A percentile compares a stretch with the other conserved stretches of the same genome.
Conservation (phyloP, 768 basidiomycete genomes). For the Leccinum olivaceopallidum region DNA sequence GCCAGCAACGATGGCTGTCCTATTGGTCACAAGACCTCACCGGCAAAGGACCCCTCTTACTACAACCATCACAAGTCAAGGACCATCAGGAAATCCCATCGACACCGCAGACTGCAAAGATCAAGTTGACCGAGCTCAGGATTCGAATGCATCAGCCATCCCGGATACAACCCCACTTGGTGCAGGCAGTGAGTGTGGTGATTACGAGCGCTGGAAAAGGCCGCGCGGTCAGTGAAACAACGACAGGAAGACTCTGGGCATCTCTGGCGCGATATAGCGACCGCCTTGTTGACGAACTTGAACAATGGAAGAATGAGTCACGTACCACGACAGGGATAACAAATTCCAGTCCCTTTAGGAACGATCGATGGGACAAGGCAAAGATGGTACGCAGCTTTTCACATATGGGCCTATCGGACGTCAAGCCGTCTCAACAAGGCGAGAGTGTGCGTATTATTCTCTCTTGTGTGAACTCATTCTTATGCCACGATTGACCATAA, state of each 20-base stretch:
- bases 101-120: constrained; percentile 37
- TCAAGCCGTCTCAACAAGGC: background rate
- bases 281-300: constrained; percentile 59
- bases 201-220: constrained; percentile 46
- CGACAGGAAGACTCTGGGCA: constrained; percentile 57
- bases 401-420: constrained; percentile 46
- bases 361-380: constrained; percentile 63
- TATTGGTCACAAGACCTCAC: constrained; percentile 75
- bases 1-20: constrained; percentile 74
- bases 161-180: constrained; percentile 48
- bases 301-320: constrained; percentile 60
- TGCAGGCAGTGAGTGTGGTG: constrained; percentile 57
- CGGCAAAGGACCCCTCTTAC: constrained; percentile 50
- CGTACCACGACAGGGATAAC: constrained; percentile 37
- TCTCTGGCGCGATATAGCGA: constrained; percentile 85
- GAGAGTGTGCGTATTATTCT: constrained; percentile 14
- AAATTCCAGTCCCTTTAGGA: constrained; percentile 45
- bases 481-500: constrained; percentile 17
- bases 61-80: constrained; percentile 39
- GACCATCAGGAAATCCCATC: background rate
- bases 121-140: constrained; percentile 56
- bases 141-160: constrained; percentile 62
- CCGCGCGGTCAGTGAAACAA: constrained; percentile 30
- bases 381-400: constrained; percentile 85
- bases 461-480: background rate